phyloP scores from a whole-genome alignment of 2,329 filamentous ascomycete genomes.

The Arthrobotrys sinensis region DNA sequence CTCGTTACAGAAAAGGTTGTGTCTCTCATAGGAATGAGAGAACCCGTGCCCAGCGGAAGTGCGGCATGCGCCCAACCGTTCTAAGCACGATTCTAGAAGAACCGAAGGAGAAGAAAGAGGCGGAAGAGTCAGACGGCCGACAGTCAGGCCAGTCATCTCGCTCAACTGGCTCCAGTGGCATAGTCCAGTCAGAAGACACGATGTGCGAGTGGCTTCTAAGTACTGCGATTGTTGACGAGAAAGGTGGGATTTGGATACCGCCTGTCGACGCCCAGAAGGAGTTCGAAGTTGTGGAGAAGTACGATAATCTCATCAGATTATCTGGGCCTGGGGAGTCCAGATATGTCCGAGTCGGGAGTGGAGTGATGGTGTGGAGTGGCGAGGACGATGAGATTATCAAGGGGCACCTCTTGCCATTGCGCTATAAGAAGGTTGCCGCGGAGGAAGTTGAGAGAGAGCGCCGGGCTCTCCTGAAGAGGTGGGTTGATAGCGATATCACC shows the following conservation, averaged over 20 bases:
- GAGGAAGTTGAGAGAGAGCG: conserved; percentile 6
- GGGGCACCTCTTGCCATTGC: conserved; percentile 11
- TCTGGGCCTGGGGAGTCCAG: not conserved
- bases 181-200: not conserved
- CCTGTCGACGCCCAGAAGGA: not conserved
- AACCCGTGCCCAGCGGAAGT: not conserved
- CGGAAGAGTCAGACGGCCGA: not conserved
- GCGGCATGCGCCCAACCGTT: not conserved
- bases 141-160: not conserved
- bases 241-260: conserved; percentile 1
- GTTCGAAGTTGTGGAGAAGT: not conserved
- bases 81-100: conserved; percentile 4
- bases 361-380: not conserved
- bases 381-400: not conserved
- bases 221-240: conserved; percentile 8
- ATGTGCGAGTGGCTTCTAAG: conserved; percentile 19
- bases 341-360: not conserved
- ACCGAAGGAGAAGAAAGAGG: no score
- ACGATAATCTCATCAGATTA: not conserved
- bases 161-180: not conserved
- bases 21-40: no score
- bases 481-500: conserved; percentile 2
- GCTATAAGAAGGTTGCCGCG: not conserved
- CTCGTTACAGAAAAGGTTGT: no score
- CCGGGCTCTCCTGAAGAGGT: not conserved